A percentile compares a stretch with the other conserved stretches of the same genome.
phyloP scores from a whole-genome alignment of 2,329 filamentous ascomycete species.

The Sclerotinia trifoliorum region DNA sequence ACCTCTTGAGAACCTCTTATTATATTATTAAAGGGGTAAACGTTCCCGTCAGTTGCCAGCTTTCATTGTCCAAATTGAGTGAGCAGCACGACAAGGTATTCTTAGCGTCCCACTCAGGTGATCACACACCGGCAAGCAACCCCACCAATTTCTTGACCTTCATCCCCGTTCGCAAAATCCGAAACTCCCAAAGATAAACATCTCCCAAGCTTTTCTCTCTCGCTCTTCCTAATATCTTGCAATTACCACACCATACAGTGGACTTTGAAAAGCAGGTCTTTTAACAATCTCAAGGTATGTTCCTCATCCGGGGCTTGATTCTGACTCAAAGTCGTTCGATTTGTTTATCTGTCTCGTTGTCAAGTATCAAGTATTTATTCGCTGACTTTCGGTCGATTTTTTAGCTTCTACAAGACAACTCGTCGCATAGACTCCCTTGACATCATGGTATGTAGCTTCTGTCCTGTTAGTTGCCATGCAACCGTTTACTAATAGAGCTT shows the following conservation, averaged over 20 bases:
- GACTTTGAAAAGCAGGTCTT: slow-evolving; percentile 8
- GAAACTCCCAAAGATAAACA: slow-evolving; percentile 26
- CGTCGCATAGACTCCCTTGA: slow-evolving; percentile 21
- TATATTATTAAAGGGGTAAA: slow-evolving; percentile 13
- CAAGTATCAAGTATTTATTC: not conserved
- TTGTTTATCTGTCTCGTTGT: slow-evolving; percentile 22
- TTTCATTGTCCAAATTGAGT: slow-evolving; percentile 7
- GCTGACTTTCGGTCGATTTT: slow-evolving; percentile 14
- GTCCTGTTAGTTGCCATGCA: not conserved
- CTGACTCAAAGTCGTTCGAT: not conserved
- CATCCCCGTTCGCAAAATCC: slow-evolving; percentile 24
- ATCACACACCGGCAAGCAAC: slow-evolving; percentile 24
- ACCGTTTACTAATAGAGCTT: slow-evolving; percentile 27
- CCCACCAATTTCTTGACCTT: slow-evolving; percentile 25
- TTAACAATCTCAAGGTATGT: slow-evolving; percentile 18
- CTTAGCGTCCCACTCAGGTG: slow-evolving; percentile 24
- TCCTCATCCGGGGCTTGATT: not conserved
- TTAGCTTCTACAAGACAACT: slow-evolving; percentile 12
- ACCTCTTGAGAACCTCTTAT: not conserved
- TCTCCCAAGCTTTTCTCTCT: slow-evolving; percentile 21
- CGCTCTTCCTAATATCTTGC: slow-evolving; percentile 19
- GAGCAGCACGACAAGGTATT: slow-evolving; percentile 11
- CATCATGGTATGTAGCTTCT: slow-evolving; percentile 30
- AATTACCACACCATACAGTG: slow-evolving; percentile 6
- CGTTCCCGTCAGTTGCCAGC: slow-evolving; percentile 9